phyloP scores from a whole-genome alignment of 441 rosid species.

The Metrosideros polymorpha region DNA sequence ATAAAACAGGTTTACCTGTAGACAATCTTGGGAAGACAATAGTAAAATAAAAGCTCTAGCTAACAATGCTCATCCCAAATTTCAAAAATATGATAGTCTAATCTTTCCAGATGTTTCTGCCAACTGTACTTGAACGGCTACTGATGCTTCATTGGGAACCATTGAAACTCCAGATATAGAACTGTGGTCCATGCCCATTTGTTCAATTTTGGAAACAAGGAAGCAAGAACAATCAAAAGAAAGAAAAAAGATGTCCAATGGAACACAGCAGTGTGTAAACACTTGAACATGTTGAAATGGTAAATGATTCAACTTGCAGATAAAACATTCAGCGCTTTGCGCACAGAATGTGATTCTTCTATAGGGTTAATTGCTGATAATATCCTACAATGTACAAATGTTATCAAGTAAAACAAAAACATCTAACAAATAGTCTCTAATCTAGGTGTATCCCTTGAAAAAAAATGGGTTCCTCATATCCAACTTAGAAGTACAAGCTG shows the following conservation, averaged over 20 bases:
- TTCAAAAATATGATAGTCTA: not conserved
- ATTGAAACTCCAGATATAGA: not conserved
- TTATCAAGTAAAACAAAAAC: not conserved
- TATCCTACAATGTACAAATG: conserved; percentile 7
- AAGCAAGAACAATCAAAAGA: not conserved
- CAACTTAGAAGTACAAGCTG: not conserved
- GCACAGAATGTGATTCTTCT: not conserved
- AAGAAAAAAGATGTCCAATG: not conserved
- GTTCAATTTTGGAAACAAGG: not conserved
- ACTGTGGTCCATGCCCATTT: not conserved
- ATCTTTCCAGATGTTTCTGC: not conserved
- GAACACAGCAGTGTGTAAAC: not conserved
- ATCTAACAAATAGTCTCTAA: not conserved
- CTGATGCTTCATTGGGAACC: not conserved
- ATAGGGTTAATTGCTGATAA: not conserved
- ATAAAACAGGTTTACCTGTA: not conserved
- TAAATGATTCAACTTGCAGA: not conserved
- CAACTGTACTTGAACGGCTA: not conserved
- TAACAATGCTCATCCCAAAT: not conserved
- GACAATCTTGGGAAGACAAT: not conserved
- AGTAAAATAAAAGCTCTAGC: not conserved
- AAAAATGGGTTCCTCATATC: not conserved
- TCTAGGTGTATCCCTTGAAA: not conserved
- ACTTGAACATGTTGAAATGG: not conserved
- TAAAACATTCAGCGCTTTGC: not conserved